Evolutionary conservation across 2,329 filamentous ascomycete genomes (phyloP).

Genomic region (Phoma sp.): DNA sequence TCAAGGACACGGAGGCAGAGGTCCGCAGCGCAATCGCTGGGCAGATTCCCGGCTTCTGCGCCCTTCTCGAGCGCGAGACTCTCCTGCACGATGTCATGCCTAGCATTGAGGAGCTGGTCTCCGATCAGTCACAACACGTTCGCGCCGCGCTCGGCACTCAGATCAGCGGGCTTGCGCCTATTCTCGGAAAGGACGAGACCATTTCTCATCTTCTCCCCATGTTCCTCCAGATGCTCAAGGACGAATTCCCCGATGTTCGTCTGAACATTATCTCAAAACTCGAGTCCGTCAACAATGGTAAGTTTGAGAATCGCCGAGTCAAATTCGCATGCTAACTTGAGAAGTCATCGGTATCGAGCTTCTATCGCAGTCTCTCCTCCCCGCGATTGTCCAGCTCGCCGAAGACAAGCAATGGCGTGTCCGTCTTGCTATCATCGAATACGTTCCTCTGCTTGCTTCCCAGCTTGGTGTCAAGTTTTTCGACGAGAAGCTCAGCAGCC

Average conservation of each 20-base stretch:
- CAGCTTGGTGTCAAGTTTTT: constrained; percentile 98
- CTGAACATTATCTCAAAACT: constrained; percentile 99
- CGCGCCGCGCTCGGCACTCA: constrained; percentile 94
- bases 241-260: constrained; percentile 97
- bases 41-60: constrained; percentile 95
- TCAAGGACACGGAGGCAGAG: constrained; percentile 98
- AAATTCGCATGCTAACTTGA: constrained; percentile 17
- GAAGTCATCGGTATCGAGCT: constrained; percentile 96
- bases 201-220: constrained; percentile 96
- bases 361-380: constrained; percentile 93
- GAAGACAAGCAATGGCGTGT: constrained; percentile 99
- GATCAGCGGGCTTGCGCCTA: constrained; percentile 94
- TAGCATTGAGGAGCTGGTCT: constrained; percentile 93
- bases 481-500: constrained; percentile 91
- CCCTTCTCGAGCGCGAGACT: constrained; percentile 82
- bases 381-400: constrained; percentile 94
- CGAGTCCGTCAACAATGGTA: constrained; percentile 95
- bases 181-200: constrained; percentile 97
- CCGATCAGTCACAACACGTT: constrained; percentile 95
- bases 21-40: constrained; percentile 96
- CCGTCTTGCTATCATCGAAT: constrained; percentile 97
- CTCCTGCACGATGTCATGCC: constrained; percentile 97
- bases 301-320: constrained; percentile 25
- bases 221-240: constrained; percentile 99
- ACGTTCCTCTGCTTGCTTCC: constrained; percentile 93